These are phyloP conservation scores for Trichosporon sp. DNA, from an alignment of 1,284 basidiomycete species.

Conservation along the genomic window DNA sequence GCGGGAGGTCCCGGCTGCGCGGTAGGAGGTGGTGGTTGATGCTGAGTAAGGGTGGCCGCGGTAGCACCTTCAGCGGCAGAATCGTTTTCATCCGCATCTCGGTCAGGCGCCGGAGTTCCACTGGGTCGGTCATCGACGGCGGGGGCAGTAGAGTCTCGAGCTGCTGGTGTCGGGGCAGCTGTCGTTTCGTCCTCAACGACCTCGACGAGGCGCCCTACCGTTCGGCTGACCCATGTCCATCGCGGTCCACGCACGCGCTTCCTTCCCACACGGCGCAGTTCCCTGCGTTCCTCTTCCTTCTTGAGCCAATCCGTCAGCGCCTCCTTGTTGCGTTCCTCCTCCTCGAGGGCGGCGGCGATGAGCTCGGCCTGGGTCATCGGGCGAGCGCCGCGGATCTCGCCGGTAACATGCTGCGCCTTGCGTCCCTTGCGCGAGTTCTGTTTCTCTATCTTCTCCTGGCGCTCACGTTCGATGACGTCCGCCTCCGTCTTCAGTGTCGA, in stretches of 20 bases:
- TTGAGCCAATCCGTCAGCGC: conserved; percentile 52
- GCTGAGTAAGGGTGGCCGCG: not conserved
- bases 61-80: not conserved
- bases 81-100: not conserved
- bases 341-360: conserved; percentile 54
- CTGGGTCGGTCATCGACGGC: not conserved
- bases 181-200: conserved; percentile 19
- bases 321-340: conserved; percentile 54
- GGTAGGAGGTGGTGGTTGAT: not conserved
- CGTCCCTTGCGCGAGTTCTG: conserved; percentile 20
- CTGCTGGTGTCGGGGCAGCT: not conserved
- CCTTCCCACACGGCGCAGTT: conserved; percentile 48
- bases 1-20: not conserved
- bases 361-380: conserved; percentile 52
- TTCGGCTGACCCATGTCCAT: conserved; percentile 51
- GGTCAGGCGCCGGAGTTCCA: not conserved
- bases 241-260: conserved; percentile 52
- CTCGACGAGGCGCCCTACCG: conserved; percentile 43
- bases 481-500: conserved; percentile 39
- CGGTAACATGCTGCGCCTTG: conserved; percentile 38
- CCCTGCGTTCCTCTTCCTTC: conserved; percentile 52
- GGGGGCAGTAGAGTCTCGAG: not conserved
- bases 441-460: conserved; percentile 21
- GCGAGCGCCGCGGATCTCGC: conserved; percentile 31
- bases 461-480: conserved; percentile 32